These are phyloP conservation scores for Saraca asoca DNA, from an alignment of 331 rosid species.

Conservation along the genomic window DNA sequence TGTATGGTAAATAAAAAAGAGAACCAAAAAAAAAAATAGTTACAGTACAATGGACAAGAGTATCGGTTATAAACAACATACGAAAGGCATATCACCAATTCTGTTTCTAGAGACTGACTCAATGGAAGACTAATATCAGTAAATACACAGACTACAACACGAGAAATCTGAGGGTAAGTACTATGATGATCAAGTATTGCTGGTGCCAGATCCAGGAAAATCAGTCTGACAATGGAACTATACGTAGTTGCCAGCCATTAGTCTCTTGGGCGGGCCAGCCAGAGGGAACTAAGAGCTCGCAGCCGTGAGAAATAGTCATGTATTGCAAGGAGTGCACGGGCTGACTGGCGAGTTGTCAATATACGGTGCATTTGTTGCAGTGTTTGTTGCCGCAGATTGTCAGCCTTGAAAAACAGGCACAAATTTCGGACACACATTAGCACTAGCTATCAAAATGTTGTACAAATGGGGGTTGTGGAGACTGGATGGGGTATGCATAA, in stretches of 20 bases:
- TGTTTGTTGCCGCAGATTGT: conserved; percentile 95
- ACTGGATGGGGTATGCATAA: too few relatives aligned
- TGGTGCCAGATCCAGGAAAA: conserved; percentile 40
- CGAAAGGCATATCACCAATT: conserved; percentile 36
- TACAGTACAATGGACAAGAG: conserved; percentile 36
- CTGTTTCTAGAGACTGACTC: conserved; percentile 28
- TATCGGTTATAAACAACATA: conserved; percentile 31
- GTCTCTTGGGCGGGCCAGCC: conserved; percentile 98
- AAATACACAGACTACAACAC: conserved; percentile 36
- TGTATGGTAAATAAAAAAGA: conserved; percentile 2
- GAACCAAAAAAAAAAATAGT: conserved; percentile 22
- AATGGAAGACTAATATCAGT: conserved; percentile 40
- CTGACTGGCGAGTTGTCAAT: conserved; percentile 96
- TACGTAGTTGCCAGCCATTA: conserved; percentile 38
- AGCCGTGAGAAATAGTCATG: conserved; percentile 90
- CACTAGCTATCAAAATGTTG: conserved; percentile 3
- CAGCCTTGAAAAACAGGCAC: conserved; percentile 61
- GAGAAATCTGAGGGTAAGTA: conserved; percentile 30
- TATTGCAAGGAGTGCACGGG: conserved; percentile 97
- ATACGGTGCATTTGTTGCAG: conserved; percentile 98
- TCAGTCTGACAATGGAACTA: conserved; percentile 33
- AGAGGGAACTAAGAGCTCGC: conserved; percentile 96
- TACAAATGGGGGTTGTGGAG: too few relatives aligned
- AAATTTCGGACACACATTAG: not conserved
- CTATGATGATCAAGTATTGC: conserved; percentile 39